Conservation (phyloP, 768 basidiomycete genomes). For the Phlebiopsis flavidoalba region DNA sequence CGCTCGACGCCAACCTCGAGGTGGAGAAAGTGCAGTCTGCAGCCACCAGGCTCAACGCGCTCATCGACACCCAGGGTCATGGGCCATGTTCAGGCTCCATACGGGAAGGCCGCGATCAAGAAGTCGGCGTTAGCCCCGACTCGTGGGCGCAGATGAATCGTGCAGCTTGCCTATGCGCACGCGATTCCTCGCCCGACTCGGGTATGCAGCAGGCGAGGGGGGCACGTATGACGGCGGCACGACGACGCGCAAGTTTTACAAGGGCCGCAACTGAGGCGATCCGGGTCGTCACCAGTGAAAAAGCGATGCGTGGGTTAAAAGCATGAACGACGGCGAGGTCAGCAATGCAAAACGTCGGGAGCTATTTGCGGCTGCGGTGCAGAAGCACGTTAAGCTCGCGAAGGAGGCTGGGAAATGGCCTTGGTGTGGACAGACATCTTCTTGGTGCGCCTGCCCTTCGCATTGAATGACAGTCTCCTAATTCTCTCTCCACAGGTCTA, state of each 20-base stretch:
- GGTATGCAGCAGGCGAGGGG: slow-evolving; percentile 48
- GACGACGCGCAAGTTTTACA: slow-evolving; percentile 80
- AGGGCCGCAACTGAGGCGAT: slow-evolving; percentile 95
- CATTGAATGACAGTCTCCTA: not conserved
- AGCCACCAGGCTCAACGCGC: slow-evolving; percentile 46
- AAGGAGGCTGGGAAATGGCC: slow-evolving; percentile 56
- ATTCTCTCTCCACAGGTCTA: slow-evolving; percentile 48
- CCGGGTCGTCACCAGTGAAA: slow-evolving; percentile 75
- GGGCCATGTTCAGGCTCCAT: slow-evolving; percentile 58
- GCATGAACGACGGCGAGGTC: slow-evolving; percentile 57
- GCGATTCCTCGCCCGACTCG: slow-evolving; percentile 50
- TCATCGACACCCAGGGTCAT: slow-evolving; percentile 63
- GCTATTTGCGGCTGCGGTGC: slow-evolving; percentile 55
- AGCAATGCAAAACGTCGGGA: slow-evolving; percentile 38
- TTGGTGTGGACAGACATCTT: slow-evolving; percentile 85
- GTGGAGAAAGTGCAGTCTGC: slow-evolving; percentile 56
- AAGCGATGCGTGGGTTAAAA: slow-evolving; percentile 69
- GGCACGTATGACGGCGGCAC: slow-evolving; percentile 96
- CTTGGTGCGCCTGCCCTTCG: slow-evolving; percentile 49
- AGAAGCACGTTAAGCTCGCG: slow-evolving; percentile 63
- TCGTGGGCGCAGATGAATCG: slow-evolving; percentile 91
- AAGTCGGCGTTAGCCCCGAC: slow-evolving; percentile 83
- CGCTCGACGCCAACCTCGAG: slow-evolving; percentile 41
- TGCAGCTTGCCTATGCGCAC: slow-evolving; percentile 86
- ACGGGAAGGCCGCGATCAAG: slow-evolving; percentile 87